phyloP scores from a whole-genome alignment of 164 flowering plant species.

The Warburgia ugandensis region DNA sequence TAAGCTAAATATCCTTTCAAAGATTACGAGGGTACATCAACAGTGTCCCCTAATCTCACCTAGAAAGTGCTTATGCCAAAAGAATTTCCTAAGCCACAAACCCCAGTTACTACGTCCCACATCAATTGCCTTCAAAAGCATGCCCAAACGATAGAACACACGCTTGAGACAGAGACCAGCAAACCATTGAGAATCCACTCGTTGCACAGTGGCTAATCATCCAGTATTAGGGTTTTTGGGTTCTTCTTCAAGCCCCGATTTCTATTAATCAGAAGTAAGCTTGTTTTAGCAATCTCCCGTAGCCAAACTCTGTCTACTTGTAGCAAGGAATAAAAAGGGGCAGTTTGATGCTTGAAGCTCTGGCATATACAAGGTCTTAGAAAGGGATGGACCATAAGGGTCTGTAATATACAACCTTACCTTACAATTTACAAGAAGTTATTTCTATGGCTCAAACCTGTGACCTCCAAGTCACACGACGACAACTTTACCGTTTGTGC shows the following conservation, averaged over 20 bases:
- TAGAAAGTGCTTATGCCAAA: slow-evolving; percentile 1
- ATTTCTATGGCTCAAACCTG: too few relatives aligned
- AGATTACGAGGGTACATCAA: background rate
- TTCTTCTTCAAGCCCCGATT: background rate
- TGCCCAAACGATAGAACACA: too few relatives aligned
- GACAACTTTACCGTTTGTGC: too few relatives aligned
- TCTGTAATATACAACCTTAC: too few relatives aligned
- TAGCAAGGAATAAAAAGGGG: background rate
- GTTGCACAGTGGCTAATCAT: background rate
- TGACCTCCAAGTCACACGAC: background rate
- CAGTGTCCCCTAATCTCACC: background rate
- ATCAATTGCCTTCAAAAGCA: background rate
- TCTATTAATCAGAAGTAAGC: background rate
- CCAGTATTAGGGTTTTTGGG: background rate
- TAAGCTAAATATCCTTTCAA: background rate
- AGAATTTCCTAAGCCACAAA: background rate
- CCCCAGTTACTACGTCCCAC: background rate
- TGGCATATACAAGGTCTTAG: background rate
- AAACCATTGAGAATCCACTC: background rate
- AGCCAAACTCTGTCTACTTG: background rate
- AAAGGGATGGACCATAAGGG: too few relatives aligned
- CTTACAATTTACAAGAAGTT: too few relatives aligned
- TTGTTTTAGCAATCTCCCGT: background rate
- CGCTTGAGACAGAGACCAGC: background rate
- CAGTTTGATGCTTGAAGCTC: background rate